Conservation (phyloP, 441 rosid genomes). For the Mallotus japonicus region DNA sequence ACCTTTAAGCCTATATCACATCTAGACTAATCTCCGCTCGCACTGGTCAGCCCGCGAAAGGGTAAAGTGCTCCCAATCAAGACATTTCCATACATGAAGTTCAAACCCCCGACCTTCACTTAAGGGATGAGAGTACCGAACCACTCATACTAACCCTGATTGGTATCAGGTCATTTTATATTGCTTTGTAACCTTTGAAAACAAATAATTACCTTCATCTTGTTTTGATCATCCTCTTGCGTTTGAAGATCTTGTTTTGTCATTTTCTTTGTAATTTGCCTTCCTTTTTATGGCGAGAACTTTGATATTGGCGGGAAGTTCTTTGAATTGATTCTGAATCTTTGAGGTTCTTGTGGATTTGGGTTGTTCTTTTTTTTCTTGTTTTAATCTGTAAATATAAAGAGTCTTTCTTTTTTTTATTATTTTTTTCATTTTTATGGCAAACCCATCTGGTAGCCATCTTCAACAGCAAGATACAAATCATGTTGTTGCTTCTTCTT, state of each 20-base stretch:
- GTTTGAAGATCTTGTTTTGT: background rate
- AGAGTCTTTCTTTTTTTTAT: background rate
- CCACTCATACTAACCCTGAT: no score
- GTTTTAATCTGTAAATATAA: background rate
- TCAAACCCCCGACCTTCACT: no score
- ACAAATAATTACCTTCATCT: no score
- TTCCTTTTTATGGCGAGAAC: constrained; percentile 29
- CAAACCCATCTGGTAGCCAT: constrained; percentile 48
- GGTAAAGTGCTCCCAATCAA: no score
- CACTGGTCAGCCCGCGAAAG: no score
- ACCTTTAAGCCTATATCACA: no score
- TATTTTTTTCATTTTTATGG: constrained; percentile 29
- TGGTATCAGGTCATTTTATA: no score
- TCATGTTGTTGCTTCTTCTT: constrained; percentile 36
- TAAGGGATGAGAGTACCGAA: no score
- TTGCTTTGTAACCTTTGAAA: no score
- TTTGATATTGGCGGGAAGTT: constrained; percentile 21
- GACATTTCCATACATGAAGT: no score
- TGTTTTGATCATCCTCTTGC: no score
- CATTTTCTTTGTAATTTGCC: constrained; percentile 8
- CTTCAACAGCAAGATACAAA: constrained; percentile 39
- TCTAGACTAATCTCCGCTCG: no score
- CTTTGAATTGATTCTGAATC: background rate
- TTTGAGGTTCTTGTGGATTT: background rate
- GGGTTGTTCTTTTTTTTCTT: background rate